Conservation (phyloP, 2,329 filamentous ascomycete genomes). For the Scedosporium aurantiacum region DNA sequence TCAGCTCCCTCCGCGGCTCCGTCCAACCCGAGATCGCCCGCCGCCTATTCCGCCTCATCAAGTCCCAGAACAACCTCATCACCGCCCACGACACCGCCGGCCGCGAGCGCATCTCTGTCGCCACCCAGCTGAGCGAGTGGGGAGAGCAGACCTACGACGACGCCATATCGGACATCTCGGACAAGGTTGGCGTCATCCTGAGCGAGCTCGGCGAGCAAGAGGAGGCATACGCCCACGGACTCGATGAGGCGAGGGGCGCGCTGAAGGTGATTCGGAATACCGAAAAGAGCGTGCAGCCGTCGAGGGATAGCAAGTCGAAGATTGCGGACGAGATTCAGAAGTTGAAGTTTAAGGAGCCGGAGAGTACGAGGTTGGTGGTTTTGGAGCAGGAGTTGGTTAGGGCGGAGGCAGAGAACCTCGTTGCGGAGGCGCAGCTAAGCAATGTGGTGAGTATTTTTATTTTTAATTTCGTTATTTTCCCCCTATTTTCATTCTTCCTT, state of each 20-base stretch:
- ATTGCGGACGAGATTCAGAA: constrained; percentile 86
- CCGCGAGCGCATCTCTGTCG: constrained; percentile 74
- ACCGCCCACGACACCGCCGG: constrained; percentile 73
- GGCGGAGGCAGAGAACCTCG: constrained; percentile 89
- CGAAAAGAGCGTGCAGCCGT: constrained; percentile 89
- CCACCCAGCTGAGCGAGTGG: constrained; percentile 90
- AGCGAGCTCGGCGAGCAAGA: constrained; percentile 92
- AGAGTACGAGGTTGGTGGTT: constrained; percentile 67
- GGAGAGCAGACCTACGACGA: constrained; percentile 86
- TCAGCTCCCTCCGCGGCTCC: constrained; percentile 74
- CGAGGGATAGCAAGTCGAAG: constrained; percentile 75
- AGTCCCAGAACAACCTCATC: constrained; percentile 85
- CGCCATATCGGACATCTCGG: constrained; percentile 75
- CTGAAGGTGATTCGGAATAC: constrained; percentile 93
- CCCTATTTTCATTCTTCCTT: too few relatives aligned
- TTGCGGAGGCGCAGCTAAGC: constrained; percentile 90
- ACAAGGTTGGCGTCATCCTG: constrained; percentile 89
- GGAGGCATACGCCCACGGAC: constrained; percentile 70
- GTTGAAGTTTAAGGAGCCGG: constrained; percentile 84
- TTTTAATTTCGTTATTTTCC: too few relatives aligned
- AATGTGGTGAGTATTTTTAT: constrained; percentile 60
- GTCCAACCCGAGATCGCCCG: constrained; percentile 82
- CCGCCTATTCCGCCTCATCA: constrained; percentile 84
- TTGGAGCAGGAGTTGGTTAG: constrained; percentile 94
- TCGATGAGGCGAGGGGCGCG: constrained; percentile 73